Base-by-base conservation (phyloP, 2,329 filamentous ascomycete species). In the Hypoxylon rubiginosum region DNA sequence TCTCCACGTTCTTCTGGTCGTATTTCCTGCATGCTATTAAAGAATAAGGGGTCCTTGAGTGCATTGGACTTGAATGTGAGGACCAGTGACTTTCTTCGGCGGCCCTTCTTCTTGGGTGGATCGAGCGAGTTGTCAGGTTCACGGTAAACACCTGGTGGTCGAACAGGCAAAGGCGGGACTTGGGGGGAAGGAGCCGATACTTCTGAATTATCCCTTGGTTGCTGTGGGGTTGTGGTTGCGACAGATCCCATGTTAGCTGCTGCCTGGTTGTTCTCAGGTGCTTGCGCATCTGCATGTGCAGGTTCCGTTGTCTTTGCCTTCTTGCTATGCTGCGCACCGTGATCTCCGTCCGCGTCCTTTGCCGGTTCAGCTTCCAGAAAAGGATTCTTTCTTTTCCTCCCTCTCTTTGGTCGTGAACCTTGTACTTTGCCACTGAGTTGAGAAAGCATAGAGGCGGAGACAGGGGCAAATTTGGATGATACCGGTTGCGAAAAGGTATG, bases 51-150 rank as follows among this genome's bases (percentile, higher is more conserved):
- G 30, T 75, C 68, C 46, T 72, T 75, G 3, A 78, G 71, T 34
- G 63, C 69, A 24, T 75, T 70, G 21, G 60, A 67, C 34, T 70
- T 72, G 43, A 78, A 72, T 54, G 75, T 71, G 11, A 78, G 41
- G 10, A 78, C 74, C 4, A 75, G 46, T n/a, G 76, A 78, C 34
- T 67, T 76, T 46, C 64, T 73, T 24, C 67, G 72, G 58, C 76
- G 73, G 2, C 76, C 76, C 43, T 70, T 74, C 36, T 70, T 72
- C 9, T 28, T 60, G 19, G 69, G 66, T 7, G 73, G 72, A 58
- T 75, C 73, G 24, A 78, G 55, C 4, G 72, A 73, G 53, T 77
- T 77, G 28, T 71, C 67, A 39, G 57, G 49, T 10, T 74, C 75
- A 41, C 68, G 72, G 58, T 76, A 74, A 36, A 76, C 72, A 17